Evolutionary conservation across 768 basidiomycete species (phyloP).

Genomic region (Termitomyces sp.): DNA sequence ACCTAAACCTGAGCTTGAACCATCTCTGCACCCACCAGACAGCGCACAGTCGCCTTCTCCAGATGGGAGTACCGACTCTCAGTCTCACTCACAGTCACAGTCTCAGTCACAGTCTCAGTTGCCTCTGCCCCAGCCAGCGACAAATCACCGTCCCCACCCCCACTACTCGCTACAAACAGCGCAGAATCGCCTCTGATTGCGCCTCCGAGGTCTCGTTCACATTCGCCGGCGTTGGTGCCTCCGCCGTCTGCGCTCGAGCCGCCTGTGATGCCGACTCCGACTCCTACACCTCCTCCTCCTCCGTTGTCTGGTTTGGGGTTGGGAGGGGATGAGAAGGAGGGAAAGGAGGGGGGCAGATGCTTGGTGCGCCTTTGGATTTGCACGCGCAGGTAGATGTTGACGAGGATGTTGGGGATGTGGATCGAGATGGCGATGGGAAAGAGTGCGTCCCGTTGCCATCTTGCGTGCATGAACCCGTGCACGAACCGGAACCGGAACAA

Average conservation of each 20-base stretch:
- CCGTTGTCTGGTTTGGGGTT: background rate
- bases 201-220: background rate
- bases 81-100: conserved; percentile 31
- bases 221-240: background rate
- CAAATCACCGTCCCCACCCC: no score
- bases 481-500: background rate
- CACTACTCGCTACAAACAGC: background rate
- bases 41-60: no score
- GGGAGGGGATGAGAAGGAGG: background rate
- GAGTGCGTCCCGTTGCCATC: no score
- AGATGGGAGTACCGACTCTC: no score
- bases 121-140: no score
- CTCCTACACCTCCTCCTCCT: background rate
- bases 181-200: background rate
- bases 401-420: no score
- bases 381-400: no score
- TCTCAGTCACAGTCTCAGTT: no score
- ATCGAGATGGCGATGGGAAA: no score
- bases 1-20: no score
- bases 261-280: background rate
- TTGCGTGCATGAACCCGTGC: background rate
- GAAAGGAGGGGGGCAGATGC: background rate
- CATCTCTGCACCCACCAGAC: no score
- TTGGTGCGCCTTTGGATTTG: background rate
- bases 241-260: background rate